These are phyloP conservation scores for Zarea fungicola DNA, from an alignment of 2,329 filamentous ascomycete species.

Conservation along the genomic window DNA sequence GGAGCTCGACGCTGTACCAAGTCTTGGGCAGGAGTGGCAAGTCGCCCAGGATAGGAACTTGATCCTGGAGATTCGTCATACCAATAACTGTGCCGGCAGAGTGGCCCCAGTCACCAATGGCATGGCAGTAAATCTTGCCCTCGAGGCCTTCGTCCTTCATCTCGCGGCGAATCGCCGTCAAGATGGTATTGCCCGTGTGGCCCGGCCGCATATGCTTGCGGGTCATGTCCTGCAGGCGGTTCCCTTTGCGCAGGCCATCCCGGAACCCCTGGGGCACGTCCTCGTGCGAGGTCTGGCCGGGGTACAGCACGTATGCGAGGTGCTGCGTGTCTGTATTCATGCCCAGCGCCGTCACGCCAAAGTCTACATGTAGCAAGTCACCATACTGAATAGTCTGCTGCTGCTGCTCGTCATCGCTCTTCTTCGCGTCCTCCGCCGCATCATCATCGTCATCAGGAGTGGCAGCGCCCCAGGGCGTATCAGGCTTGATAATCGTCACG, in stretches of 20 bases:
- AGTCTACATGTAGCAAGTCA: constrained; percentile 45
- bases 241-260: constrained; percentile 40
- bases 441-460: too few relatives aligned
- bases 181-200: constrained; percentile 39
- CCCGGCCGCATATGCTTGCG: constrained; percentile 39
- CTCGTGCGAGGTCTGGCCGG: constrained; percentile 31
- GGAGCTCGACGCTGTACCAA: constrained; percentile 48
- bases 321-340: constrained; percentile 48
- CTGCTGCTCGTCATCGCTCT: constrained; percentile 11
- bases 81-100: constrained; percentile 43
- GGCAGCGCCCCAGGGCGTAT: constrained; percentile 14
- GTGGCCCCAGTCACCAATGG: constrained; percentile 48
- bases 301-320: constrained; percentile 42
- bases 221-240: constrained; percentile 44
- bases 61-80: constrained; percentile 46
- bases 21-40: constrained; percentile 39
- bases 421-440: neutral
- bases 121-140: constrained; percentile 44
- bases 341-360: constrained; percentile 42
- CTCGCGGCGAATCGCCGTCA: constrained; percentile 31
- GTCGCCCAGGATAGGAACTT: constrained; percentile 42
- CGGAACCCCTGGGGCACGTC: constrained; percentile 37
- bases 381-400: constrained; percentile 36
- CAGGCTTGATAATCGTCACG: constrained; percentile 35
- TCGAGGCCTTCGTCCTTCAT: constrained; percentile 39